Evolutionary conservation across 2,329 filamentous ascomycete genomes (phyloP).

Genomic region (Claviceps digitariae): DNA sequence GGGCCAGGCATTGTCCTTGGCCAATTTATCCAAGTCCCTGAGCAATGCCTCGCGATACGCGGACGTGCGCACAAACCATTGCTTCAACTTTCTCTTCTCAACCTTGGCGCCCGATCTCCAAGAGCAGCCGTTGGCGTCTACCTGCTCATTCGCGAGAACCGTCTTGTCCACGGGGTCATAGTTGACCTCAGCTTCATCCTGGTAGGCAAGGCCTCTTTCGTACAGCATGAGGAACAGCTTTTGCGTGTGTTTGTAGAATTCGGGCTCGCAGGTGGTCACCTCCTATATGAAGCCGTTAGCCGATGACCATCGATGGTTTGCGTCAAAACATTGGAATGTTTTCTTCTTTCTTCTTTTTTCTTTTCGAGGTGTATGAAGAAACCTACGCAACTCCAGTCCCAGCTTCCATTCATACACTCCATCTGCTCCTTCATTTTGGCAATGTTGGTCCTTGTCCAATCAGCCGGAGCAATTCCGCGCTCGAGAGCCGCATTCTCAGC

Average conservation of each 20-base stretch:
- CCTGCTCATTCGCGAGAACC: slow-evolving; percentile 84
- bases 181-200: slow-evolving; percentile 72
- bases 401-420: slow-evolving; percentile 62
- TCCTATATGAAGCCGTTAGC: slow-evolving; percentile 46
- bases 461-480: slow-evolving; percentile 59
- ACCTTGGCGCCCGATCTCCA: slow-evolving; percentile 82
- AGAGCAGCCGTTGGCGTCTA: slow-evolving; percentile 71
- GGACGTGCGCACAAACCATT: slow-evolving; percentile 85
- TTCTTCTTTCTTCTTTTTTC: background rate
- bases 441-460: slow-evolving; percentile 74
- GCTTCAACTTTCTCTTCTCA: slow-evolving; percentile 63
- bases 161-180: slow-evolving; percentile 85
- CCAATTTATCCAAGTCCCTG: slow-evolving; percentile 53
- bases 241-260: slow-evolving; percentile 84
- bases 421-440: slow-evolving; percentile 74
- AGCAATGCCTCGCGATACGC: slow-evolving; percentile 61
- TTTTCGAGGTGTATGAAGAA: background rate
- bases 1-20: slow-evolving; percentile 57
- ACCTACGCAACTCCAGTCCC: slow-evolving; percentile 71
- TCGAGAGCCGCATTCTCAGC: slow-evolving; percentile 88
- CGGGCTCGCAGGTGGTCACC: slow-evolving; percentile 68
- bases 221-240: slow-evolving; percentile 68
- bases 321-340: background rate
- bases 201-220: slow-evolving; percentile 64
- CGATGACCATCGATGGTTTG: too few relatives aligned